phyloP scores from a whole-genome alignment of 202 grass and related monocot species.

The Alloteropsis angusta region DNA sequence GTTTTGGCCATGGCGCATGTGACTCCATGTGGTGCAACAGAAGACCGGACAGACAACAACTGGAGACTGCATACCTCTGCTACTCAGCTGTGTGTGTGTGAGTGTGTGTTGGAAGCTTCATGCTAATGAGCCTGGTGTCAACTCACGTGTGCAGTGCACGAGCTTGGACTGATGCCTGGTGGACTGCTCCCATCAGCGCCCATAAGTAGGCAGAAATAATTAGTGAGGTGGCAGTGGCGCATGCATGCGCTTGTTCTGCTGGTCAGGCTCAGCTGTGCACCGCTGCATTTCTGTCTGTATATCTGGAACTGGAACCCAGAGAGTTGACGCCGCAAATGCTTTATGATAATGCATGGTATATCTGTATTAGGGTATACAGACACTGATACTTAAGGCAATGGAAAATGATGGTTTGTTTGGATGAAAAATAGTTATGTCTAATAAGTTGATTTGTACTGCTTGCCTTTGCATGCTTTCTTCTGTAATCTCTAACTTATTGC shows the following conservation, averaged over 20 bases:
- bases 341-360: background rate
- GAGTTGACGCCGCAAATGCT: background rate
- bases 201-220: slow-evolving; percentile 33
- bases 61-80: background rate
- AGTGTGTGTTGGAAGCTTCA: slow-evolving; percentile 40
- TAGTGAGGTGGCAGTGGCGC: slow-evolving; percentile 19
- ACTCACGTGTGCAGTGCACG: slow-evolving; percentile 46
- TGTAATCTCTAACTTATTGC: background rate
- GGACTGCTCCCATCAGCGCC: slow-evolving; percentile 6
- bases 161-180: slow-evolving; percentile 37
- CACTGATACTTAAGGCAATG: background rate
- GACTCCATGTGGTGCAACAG: slow-evolving; percentile 32
- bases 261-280: background rate
- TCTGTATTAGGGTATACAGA: background rate
- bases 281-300: slow-evolving; percentile 2
- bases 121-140: slow-evolving; percentile 32
- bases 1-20: slow-evolving; percentile 13
- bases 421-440: background rate
- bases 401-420: background rate
- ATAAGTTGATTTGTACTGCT: background rate
- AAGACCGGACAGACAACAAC: background rate
- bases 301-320: slow-evolving; percentile 2
- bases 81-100: background rate
- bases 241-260: slow-evolving; percentile 40
- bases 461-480: background rate